Evolutionary conservation across 2,329 filamentous ascomycete genomes (phyloP), one percentile per base, ranked within the genome.

Genomic region (Xylaria sp.): DNA sequence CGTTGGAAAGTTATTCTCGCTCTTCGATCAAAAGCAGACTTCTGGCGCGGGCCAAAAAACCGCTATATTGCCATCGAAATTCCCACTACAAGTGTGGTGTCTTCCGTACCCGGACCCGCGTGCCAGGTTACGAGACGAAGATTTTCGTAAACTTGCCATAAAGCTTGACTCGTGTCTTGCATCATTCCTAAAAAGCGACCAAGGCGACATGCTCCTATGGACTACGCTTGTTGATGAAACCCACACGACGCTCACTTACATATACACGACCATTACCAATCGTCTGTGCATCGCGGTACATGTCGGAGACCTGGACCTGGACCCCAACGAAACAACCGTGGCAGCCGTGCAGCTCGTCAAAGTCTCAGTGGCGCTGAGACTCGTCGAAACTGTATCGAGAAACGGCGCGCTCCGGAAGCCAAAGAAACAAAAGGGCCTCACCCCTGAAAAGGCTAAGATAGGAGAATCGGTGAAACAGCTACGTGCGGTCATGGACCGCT

Each of bases 141-240:
- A n/a, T 13, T 58, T 51, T 28, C 59, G 33, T 13, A 4, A 48
- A 4, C 38, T 71, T 20, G 59, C 40, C n/a, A 23, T 11, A 11
- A 38, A 3, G 11, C 59, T 71, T 13, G 42, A 61, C 33, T 15
- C 4, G 3, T 23, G 28, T 33, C 20, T 68, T 10, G 46, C 44
- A 13, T 61, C n/a, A 1, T 71, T 61, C 59, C 17, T 71, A 1
- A 9, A 33, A 1, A 61, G 62, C 15, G 42, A 23, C 10, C 66
- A 68, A 36, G 66, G 59, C 4, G 51, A 71, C 42, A 13, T 38
- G 26, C 62, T 71, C n/a, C 62, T 71, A 36, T 68, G 66, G 66
- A 38, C 46, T 9, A 48, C 63, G 10, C 51, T 71, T 36, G 66
- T 42, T 11, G 49, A 68, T 1, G 44, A 61, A 4, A 46, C 36